These are phyloP conservation scores for Pisolithus marmoratus DNA, from an alignment of 768 basidiomycete genomes.

Conservation along the genomic window DNA sequence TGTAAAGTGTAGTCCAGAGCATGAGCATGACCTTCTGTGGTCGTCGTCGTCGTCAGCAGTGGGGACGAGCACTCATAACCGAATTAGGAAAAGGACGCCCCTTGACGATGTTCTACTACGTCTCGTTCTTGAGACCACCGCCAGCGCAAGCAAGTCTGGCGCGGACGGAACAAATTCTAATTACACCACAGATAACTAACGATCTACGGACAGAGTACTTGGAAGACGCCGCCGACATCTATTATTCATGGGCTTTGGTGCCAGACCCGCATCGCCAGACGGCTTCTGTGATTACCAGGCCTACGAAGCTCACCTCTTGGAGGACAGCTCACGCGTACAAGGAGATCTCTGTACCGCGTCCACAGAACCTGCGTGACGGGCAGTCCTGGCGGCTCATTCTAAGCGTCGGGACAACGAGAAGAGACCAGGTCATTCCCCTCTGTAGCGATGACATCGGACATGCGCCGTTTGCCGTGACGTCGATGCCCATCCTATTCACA, in stretches of 20 bases:
- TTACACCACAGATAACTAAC: constrained; percentile 85
- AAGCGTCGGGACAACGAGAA: constrained; percentile 28
- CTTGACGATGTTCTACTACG: constrained; percentile 70
- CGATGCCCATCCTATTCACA: constrained; percentile 55
- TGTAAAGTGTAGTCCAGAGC: constrained; percentile 16
- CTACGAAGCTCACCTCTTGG: constrained; percentile 72
- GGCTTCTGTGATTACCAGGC: constrained; percentile 32
- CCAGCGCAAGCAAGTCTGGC: constrained; percentile 45
- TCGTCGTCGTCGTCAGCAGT: neutral
- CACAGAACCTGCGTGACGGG: constrained; percentile 44
- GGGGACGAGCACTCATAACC: neutral
- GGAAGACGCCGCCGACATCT: constrained; percentile 53
- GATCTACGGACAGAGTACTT: constrained; percentile 81
- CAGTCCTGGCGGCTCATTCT: constrained; percentile 66
- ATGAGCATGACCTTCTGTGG: too few species aligned
- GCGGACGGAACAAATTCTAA: constrained; percentile 35
- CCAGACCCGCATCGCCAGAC: constrained; percentile 14
- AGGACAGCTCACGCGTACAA: constrained; percentile 66
- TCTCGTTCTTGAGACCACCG: constrained; percentile 87
- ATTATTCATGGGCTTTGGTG: constrained; percentile 54
- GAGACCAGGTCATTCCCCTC: constrained; percentile 37
- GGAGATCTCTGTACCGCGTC: constrained; percentile 61
- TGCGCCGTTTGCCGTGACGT: constrained; percentile 55
- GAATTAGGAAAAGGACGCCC: neutral
- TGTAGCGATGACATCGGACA: constrained; percentile 36